Evolutionary conservation across 1,284 basidiomycete species (phyloP), one percentile per base, ranked within the genome.

Genomic region (Marasmius sp.): DNA sequence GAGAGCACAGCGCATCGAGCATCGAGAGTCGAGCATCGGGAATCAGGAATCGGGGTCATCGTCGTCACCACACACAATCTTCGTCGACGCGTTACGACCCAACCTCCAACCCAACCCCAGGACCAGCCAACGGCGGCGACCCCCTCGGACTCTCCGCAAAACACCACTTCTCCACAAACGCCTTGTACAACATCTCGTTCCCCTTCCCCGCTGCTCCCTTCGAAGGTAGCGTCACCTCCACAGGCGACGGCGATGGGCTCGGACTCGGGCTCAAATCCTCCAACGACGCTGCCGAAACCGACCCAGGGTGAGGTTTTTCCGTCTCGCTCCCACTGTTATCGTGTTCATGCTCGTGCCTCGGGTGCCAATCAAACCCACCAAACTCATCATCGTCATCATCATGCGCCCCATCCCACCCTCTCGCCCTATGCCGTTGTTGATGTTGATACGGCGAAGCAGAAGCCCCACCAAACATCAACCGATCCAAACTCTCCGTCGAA

Each of bases 161-260:
- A 71, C 88, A 90, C 88, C 88, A 90, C 70, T 88, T 83, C 60
- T 77, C 70, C 58, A 90, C 81, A 63, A 90, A 81, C 39, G 86
- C 84, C 60, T 88, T 81, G 65, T 89, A 89, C 36, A 84, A 75
- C 50, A 73, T 73, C 36, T 79, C 79, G 27, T 71, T 68, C 20
- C 71, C 68, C 41, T 63, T 59, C 37, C 67, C 60, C 20, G 68
- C 68, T 49, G 64, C 65, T 18, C n/a, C n/a, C n/a, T 34, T 61
- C 43, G 62, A 52, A 2, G 53, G 48, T 4, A 61, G 53, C 49
- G 56, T 59, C 38, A n/a, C 38, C 27, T 16, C 56, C 47, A 39
- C 20, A 14, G 57, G 48, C 45, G 27, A 47, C 58, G 34, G 48
- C 45, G 27, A 47, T 55, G 34, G 18, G 36, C 38, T n/a, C 49